Percentiles rank a stretch among this genome's conserved stretches.
Evolutionary conservation across 2,329 filamentous ascomycete genomes (phyloP).

Genomic region (Metarhizium humberi): DNA sequence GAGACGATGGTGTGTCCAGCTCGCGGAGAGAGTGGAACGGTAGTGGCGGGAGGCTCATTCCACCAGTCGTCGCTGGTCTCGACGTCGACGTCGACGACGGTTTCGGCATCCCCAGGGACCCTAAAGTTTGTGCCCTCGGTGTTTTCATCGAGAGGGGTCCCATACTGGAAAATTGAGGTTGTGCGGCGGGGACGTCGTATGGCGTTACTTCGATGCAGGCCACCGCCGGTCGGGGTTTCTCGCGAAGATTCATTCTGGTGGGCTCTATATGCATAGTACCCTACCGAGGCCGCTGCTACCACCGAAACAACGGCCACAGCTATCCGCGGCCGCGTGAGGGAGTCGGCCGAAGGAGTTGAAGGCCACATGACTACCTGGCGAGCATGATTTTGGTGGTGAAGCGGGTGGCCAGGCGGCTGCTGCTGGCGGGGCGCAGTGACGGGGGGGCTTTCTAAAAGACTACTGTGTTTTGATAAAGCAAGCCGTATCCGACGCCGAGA

Average conservation of each 20-base stretch:
- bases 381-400: conserved; percentile 19
- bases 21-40: conserved; percentile 28
- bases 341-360: conserved; percentile 41
- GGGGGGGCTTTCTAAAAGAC: no score
- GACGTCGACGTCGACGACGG: conserved; percentile 29
- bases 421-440: neutral
- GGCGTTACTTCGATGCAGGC: conserved; percentile 58
- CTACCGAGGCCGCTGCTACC: conserved; percentile 44
- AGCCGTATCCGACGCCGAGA: no score
- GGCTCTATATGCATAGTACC: conserved; percentile 48
- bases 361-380: conserved; percentile 33
- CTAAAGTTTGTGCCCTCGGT: conserved; percentile 20
- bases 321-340: conserved; percentile 43
- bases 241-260: conserved; percentile 15
- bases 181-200: conserved; percentile 38
- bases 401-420: neutral
- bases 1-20: conserved; percentile 74
- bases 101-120: conserved; percentile 26
- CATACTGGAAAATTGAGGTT: conserved; percentile 29
- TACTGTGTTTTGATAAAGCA: no score
- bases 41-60: conserved; percentile 31
- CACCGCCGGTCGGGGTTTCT: conserved; percentile 17
- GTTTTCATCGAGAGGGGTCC: conserved; percentile 36
- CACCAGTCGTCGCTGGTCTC: conserved; percentile 40
- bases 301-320: conserved; percentile 47